These are phyloP conservation scores for Fusarium mundagurra DNA, from an alignment of 2,329 filamentous ascomycete species.

Conservation along the genomic window DNA sequence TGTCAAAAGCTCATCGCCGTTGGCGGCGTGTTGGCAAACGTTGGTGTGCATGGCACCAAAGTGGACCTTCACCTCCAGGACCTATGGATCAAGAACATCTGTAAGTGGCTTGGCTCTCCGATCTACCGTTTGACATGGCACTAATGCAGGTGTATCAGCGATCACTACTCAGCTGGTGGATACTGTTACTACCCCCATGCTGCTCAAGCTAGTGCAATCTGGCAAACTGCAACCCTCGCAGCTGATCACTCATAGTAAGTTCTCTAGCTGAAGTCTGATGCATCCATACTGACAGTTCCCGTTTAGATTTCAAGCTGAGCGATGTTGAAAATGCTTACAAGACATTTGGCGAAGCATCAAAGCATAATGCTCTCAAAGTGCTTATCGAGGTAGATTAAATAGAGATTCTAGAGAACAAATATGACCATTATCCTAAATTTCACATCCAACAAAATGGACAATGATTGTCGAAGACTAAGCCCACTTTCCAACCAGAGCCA, in stretches of 20 bases:
- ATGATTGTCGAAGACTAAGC: neutral
- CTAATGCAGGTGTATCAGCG: slow-evolving; percentile 37
- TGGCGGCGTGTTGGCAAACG: slow-evolving; percentile 65
- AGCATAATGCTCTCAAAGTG: slow-evolving; percentile 34
- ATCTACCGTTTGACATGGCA: too few relatives aligned
- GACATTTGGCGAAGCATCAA: slow-evolving; percentile 29
- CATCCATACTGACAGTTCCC: rapidly evolving
- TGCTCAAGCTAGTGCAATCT: slow-evolving; percentile 56
- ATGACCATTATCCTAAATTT: neutral
- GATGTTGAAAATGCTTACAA: slow-evolving; percentile 35
- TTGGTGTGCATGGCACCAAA: slow-evolving; percentile 66
- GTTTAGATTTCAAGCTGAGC: slow-evolving; percentile 28
- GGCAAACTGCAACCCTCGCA: slow-evolving; percentile 53
- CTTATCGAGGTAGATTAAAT: slow-evolving; percentile 31
- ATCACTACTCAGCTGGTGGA: slow-evolving; percentile 61
- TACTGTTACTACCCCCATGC: slow-evolving; percentile 58
- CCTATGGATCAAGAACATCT: slow-evolving; percentile 64
- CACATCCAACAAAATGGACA: rapidly evolving
- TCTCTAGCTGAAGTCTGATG: too few relatives aligned
- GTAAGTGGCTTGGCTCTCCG: slow-evolving; percentile 46
- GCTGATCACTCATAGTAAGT: slow-evolving; percentile 58
- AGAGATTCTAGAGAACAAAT: neutral
- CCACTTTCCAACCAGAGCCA: neutral
- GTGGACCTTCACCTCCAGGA: slow-evolving; percentile 62
- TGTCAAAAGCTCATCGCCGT: slow-evolving; percentile 63